Evolutionary conservation across 1,284 basidiomycete species (phyloP), one percentile per base, ranked within the genome.

Genomic region (Puccinia sorghi): DNA sequence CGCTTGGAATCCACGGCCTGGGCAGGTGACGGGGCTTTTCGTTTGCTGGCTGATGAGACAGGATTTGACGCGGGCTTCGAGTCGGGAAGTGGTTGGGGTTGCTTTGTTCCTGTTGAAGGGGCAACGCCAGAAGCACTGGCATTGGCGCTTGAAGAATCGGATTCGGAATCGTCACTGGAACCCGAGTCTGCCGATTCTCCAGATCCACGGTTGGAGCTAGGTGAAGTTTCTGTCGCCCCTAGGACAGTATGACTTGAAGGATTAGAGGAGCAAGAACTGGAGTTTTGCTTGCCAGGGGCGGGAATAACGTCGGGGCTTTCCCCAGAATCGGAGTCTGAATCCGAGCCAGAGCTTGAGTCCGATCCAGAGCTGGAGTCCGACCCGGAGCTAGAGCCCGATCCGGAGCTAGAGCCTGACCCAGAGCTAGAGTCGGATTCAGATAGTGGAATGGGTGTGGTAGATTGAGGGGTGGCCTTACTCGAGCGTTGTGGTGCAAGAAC

Each of bases 321-420:
- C n/a, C 50, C 32, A 37, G 39, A 5, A 48, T 70, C 41, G 9
- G 52, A 57, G 25, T 39, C 54, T 25, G 70, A 57, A 41, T 72
- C 54, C n/a, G 70, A 72, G 20, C 4, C 25, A 22, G 64, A 46
- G 25, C 25, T 22, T 61, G 8, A 41, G 57, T 1, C n/a, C 32
- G n/a, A n/a, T n/a, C n/a, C 57, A 61, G 57, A 61, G 25, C 25
- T 61, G 22, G 57, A 61, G 32, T 61, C 57, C 27, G 70, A 72
- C 8, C 54, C 71, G 32, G 73, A 66, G 17, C 39, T 61, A 54
- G 61, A 66, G n/a, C 15, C 50, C 20, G 73, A 66, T 15, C 20
- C 46, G 27, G 66, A 52, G 1, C 46, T 57, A 11, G 72, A 70
- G 20, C 25, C 43, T 6, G 54, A 27, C 22, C 41, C 50, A 13